Evolutionary conservation across 345 rosid species (phyloP).

Genomic region (Mangifera indica): DNA sequence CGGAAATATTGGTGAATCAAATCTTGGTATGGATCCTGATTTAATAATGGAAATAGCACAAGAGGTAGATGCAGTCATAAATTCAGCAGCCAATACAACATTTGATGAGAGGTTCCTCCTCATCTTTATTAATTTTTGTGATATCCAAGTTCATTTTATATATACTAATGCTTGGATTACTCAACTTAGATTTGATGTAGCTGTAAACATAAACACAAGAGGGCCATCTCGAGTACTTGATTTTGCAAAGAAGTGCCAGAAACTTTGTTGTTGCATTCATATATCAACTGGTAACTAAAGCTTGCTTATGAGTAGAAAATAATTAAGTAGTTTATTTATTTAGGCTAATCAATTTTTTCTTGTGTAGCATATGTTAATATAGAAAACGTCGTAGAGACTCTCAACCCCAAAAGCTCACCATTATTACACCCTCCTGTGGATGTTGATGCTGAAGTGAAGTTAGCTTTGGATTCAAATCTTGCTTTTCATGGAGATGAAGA

Average conservation of each 20-base stretch:
- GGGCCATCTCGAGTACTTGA: conserved; percentile 21
- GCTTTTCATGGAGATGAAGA: not conserved
- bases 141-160: not conserved
- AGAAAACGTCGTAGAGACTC: not conserved
- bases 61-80: conserved; percentile 23
- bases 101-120: not conserved
- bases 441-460: conserved; percentile 32
- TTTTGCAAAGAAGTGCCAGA: conserved; percentile 26
- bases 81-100: conserved; percentile 12
- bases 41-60: not conserved
- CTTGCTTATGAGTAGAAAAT: too few relatives aligned
- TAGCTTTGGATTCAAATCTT: conserved; percentile 30
- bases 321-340: not conserved
- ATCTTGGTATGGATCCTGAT: conserved; percentile 20
- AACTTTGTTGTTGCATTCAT: conserved; percentile 6
- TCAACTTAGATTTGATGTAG: conserved; percentile 28
- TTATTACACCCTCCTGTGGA: conserved; percentile 16
- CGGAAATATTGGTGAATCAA: conserved; percentile 6
- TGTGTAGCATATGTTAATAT: not conserved
- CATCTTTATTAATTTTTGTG: not conserved
- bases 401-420: conserved; percentile 10
- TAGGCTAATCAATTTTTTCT: not conserved
- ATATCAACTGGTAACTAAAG: conserved; percentile 15
- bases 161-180: too few relatives aligned
- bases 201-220: conserved; percentile 20